Percentiles rank a stretch among this genome's conserved stretches.
Conservation (phyloP, 2,329 filamentous ascomycete genomes). For the Hypoxylon sp. region DNA sequence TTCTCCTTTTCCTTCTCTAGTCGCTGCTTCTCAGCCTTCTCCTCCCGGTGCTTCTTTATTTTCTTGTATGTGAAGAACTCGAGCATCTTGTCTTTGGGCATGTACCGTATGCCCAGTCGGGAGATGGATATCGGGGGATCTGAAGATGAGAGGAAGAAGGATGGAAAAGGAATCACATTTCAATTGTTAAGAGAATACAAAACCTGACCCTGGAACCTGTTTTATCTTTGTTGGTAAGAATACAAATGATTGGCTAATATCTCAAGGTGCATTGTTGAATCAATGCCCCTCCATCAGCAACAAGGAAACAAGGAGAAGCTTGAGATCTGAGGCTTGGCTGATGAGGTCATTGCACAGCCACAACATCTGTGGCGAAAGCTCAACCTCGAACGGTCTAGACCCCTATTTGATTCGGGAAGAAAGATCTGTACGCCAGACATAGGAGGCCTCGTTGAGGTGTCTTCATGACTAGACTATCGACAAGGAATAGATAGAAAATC, state of each 20-base stretch:
- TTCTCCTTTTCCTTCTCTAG: constrained; percentile 61
- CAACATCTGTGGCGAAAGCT: constrained; percentile 46
- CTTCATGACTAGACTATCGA: background rate
- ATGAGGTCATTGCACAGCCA: constrained; percentile 43
- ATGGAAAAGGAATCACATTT: background rate
- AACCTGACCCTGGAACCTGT: constrained; percentile 38
- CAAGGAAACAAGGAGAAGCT: constrained; percentile 10
- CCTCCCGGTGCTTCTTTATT: constrained; percentile 70
- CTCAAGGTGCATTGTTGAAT: constrained; percentile 19
- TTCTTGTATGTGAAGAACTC: constrained; percentile 76
- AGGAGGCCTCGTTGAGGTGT: constrained; percentile 12
- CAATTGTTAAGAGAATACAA: constrained; percentile 11
- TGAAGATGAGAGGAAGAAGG: constrained; percentile 11
- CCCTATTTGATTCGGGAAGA: background rate
- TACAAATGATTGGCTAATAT: constrained; percentile 39
- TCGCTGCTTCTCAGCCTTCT: constrained; percentile 59
- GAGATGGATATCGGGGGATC: background rate
- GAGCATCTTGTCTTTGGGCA: constrained; percentile 64
- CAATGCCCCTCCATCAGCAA: constrained; percentile 14
- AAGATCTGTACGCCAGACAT: background rate
- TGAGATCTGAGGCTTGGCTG: constrained; percentile 27
- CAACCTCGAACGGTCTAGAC: background rate
- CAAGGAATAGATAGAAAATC: background rate
- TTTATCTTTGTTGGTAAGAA: constrained; percentile 40
- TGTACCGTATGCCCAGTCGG: constrained; percentile 3